Conservation (phyloP, 2,329 filamentous ascomycete species). For the Monilinia aucupariae region DNA sequence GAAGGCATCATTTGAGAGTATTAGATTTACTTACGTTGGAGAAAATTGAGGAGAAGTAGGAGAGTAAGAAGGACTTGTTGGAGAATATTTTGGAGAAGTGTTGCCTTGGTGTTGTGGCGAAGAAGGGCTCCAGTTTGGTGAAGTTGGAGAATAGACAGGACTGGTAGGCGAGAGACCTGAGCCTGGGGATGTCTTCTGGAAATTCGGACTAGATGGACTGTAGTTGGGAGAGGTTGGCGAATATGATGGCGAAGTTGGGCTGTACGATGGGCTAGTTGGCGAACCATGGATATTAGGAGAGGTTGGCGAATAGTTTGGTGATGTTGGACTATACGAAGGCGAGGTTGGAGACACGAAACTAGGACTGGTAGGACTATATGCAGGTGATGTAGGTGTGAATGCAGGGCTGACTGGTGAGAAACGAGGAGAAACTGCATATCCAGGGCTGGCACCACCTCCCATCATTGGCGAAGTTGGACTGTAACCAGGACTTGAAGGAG, state of each 20-base stretch:
- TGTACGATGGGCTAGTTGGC: constrained; percentile 32
- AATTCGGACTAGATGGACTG: constrained; percentile 32
- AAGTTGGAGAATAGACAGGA: constrained; percentile 33
- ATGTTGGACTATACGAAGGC: constrained; percentile 57
- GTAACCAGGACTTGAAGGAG: constrained; percentile 35
- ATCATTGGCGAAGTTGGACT: constrained; percentile 51
- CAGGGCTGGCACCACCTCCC: constrained; percentile 46
- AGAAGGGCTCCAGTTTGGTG: constrained; percentile 33
- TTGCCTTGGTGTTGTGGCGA: constrained; percentile 30
- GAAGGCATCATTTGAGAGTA: not conserved
- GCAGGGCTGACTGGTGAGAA: constrained; percentile 55
- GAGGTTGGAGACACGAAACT: constrained; percentile 54
- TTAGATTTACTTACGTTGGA: constrained; percentile 25
- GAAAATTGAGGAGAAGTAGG: constrained; percentile 32
- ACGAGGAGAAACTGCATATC: constrained; percentile 43
- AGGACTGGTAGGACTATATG: constrained; percentile 35
- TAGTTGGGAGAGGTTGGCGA: constrained; percentile 34
- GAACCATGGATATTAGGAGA: constrained; percentile 31
- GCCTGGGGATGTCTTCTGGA: constrained; percentile 30
- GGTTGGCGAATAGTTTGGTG: constrained; percentile 35
- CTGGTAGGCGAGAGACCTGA: constrained; percentile 32
- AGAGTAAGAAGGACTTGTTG: constrained; percentile 29
- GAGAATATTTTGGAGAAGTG: constrained; percentile 39
- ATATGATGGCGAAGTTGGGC: constrained; percentile 33
- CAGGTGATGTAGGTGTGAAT: constrained; percentile 35